Conservation (phyloP, 2,329 filamentous ascomycete species). For the Monosporascus sp. region DNA sequence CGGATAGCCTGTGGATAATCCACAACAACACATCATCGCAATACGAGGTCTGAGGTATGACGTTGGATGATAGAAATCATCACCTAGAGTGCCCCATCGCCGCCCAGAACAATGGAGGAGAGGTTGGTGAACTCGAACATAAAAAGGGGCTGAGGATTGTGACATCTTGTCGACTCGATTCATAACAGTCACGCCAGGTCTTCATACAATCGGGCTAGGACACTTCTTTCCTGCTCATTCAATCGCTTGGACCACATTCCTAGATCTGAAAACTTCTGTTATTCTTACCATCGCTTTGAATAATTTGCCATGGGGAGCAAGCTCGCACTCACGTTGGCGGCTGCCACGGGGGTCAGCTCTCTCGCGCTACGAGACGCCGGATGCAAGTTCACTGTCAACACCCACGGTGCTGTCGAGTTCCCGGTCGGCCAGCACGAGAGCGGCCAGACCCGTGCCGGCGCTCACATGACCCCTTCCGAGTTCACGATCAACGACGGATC, state of each 20-base stretch:
- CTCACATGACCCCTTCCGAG: conserved; percentile 36
- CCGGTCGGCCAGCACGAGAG: conserved; percentile 53
- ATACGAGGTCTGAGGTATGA: too few relatives aligned
- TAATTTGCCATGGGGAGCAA: neutral
- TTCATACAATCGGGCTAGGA: neutral
- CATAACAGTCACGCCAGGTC: neutral
- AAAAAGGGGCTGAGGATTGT: neutral
- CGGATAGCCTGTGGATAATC: neutral
- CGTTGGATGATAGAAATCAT: too few relatives aligned
- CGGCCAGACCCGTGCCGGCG: conserved; percentile 50
- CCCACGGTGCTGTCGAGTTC: conserved; percentile 42
- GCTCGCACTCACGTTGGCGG: neutral
- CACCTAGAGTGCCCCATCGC: too few relatives aligned
- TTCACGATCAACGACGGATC: conserved; percentile 50
- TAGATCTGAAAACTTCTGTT: neutral
- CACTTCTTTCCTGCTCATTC: neutral
- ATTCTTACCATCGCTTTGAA: neutral
- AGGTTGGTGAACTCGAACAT: neutral
- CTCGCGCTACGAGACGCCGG: conserved; percentile 14
- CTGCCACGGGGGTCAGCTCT: conserved; percentile 12
- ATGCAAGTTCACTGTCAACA: conserved; percentile 48
- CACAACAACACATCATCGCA: too few relatives aligned
- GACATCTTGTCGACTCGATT: neutral
- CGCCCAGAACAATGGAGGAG: too few relatives aligned
- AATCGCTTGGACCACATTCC: too few relatives aligned